Evolutionary conservation across 495 filamentous ascomycete species (phyloP), one percentile per base, ranked within the genome.

Genomic region (Collariella sp.): DNA sequence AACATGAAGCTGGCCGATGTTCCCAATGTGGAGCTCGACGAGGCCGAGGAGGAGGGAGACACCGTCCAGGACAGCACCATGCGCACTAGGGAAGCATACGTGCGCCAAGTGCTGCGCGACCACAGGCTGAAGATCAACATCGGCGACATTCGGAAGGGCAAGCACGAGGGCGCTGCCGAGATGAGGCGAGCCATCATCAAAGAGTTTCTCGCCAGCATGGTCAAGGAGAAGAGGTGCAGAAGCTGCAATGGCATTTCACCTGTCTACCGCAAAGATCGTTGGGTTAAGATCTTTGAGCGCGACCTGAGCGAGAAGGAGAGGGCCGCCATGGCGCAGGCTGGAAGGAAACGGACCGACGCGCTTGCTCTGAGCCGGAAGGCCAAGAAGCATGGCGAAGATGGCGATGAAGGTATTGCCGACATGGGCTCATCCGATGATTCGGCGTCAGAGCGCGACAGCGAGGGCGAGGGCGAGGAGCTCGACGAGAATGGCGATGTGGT

Each of bases 231-330:
- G 64, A 80, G 78, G 63, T 97, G 94, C 68, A 71, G 69, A 35
- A 86, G 77, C 57, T 99, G 94, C 48, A 67, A 67, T 63, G 85
- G 81, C 42, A 79, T 88, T 34, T 86, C 87, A 20, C 89, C 89
- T 18, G 72, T 68, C 5, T 96, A 86, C 68, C 81, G 89, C 59
- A 94, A 91, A 62, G 91, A 97, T 57, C 79, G 83, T 23, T 90
- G 78, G 64, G 83, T 85, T 58, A 97, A 96, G 69, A 93, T 99
- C 49, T 99, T 96, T 69, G 83, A 90, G 61, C 91, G 89, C 62
- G 76, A 85, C 5, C 69, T 97, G 38, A 68, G 71, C 22, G 62
- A 73, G 20, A 95, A 91, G 67, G 79, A 87, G 5, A 81, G 77
- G 60, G 78, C 81, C 10, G 78, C 83, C 33, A 96, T 93, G 83